Conservation (phyloP, 306 rosid species). For the Notholithocarpus densiflorus region DNA sequence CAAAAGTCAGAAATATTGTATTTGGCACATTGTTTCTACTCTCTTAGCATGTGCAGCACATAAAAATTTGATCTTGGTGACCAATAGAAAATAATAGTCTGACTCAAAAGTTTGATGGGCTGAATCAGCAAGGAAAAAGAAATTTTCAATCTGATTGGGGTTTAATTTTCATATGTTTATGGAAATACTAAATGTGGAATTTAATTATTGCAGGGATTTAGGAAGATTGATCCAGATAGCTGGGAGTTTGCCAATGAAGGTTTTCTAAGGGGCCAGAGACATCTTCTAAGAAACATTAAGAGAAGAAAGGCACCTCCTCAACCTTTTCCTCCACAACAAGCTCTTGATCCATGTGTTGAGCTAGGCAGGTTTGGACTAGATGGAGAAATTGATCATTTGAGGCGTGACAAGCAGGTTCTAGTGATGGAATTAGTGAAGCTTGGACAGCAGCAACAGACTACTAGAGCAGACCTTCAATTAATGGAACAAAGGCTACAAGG, state of each 20-base stretch:
- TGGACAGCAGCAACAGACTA: conserved; percentile 64
- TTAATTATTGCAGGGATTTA: conserved; percentile 64
- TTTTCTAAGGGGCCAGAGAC: conserved; percentile 62
- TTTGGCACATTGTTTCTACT: neutral
- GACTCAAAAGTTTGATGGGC: neutral
- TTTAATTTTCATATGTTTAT: neutral
- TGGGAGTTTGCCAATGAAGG: conserved; percentile 93
- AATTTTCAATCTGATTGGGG: neutral
- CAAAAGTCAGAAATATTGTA: neutral
- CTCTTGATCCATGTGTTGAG: conserved; percentile 43
- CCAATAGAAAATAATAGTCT: neutral
- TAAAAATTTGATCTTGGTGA: neutral
- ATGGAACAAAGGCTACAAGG: conserved; percentile 73
- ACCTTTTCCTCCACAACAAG: conserved; percentile 38
- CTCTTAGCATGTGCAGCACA: neutral
- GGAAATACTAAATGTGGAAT: conserved; percentile 1
- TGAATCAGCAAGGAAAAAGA: neutral
- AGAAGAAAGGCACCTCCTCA: conserved; percentile 62
- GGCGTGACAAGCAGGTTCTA: conserved; percentile 53
- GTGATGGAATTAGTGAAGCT: conserved; percentile 73
- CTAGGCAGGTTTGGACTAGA: conserved; percentile 46
- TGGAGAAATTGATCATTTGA: conserved; percentile 55
- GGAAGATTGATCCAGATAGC: conserved; percentile 72
- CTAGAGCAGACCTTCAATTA: conserved; percentile 47
- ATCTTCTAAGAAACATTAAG: conserved; percentile 59